These are phyloP conservation scores for Trichocladium antarcticum DNA, from an alignment of 495 filamentous ascomycete genomes.

Conservation along the genomic window DNA sequence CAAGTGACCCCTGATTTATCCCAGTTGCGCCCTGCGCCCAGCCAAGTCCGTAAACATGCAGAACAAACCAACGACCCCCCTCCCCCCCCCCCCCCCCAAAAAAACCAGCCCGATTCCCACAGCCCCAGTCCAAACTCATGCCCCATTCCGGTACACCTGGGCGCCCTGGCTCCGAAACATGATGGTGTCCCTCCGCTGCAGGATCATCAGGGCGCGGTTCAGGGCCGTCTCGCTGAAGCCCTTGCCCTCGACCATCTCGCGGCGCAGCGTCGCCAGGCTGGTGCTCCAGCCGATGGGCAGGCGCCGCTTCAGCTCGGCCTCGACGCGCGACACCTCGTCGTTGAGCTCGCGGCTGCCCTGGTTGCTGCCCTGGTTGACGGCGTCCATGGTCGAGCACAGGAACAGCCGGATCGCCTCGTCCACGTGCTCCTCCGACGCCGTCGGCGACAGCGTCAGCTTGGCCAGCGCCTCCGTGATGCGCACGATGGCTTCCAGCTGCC, in stretches of 20 bases:
- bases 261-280: conserved; percentile 69
- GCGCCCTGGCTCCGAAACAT: conserved; percentile 82
- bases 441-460: conserved; percentile 72
- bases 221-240: conserved; percentile 80
- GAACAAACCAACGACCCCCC: not conserved
- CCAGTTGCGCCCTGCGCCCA: conserved; percentile 2
- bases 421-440: conserved; percentile 84
- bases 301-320: conserved; percentile 78
- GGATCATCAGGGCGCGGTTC: conserved; percentile 68
- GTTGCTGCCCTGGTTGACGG: conserved; percentile 76
- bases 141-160: conserved; percentile 68
- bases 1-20: not conserved
- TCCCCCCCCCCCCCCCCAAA: not conserved
- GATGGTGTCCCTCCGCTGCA: conserved; percentile 82
- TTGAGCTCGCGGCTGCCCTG: conserved; percentile 77
- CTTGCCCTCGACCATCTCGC: conserved; percentile 82
- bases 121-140: conserved; percentile 14
- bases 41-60: not conserved
- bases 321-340: conserved; percentile 77
- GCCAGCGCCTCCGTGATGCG: conserved; percentile 95
- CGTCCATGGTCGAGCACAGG: conserved; percentile 95
- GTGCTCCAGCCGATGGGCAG: conserved; percentile 94
- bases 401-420: conserved; percentile 98
- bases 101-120: not conserved
- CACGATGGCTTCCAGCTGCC: conserved; percentile 92